These are phyloP conservation scores for Penicillium simplicissimum DNA, from an alignment of 495 filamentous ascomycete species.

Conservation along the genomic window DNA sequence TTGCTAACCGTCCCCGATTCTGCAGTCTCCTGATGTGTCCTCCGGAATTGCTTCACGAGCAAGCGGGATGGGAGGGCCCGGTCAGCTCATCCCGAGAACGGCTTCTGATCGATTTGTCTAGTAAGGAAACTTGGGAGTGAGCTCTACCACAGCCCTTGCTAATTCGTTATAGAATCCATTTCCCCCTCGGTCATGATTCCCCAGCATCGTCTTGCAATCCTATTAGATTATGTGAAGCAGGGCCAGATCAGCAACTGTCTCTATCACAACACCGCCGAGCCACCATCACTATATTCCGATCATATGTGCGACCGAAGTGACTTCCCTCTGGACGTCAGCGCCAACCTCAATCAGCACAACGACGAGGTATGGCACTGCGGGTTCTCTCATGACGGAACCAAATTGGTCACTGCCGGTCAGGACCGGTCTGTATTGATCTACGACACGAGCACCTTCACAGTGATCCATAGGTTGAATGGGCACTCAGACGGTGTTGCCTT, in stretches of 20 bases:
- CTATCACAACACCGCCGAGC: constrained; percentile 79
- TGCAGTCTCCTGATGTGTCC: constrained; percentile 84
- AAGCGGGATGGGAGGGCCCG: constrained; percentile 90
- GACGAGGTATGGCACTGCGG: constrained; percentile 89
- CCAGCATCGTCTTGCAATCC: constrained; percentile 80
- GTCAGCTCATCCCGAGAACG: constrained; percentile 69
- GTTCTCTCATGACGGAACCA: constrained; percentile 88
- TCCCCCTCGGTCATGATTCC: constrained; percentile 99
- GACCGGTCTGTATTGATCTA: constrained; percentile 79
- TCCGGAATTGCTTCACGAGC: constrained; percentile 73
- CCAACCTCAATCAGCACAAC: constrained; percentile 70
- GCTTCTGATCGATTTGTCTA: constrained; percentile 79
- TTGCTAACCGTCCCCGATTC: constrained; percentile 9
- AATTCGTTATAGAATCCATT: constrained; percentile 70
- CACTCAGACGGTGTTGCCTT: constrained; percentile 70
- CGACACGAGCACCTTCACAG: constrained; percentile 67
- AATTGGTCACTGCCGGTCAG: constrained; percentile 77
- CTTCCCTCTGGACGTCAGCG: constrained; percentile 69
- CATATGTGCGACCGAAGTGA: constrained; percentile 78
- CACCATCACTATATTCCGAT: constrained; percentile 86
- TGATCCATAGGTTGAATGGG: constrained; percentile 62
- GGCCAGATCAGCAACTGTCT: constrained; percentile 79
- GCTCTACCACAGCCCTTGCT: background rate
- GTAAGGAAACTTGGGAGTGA: constrained; percentile 48
- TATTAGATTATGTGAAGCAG: constrained; percentile 81